Evolutionary conservation across 345 rosid genomes (phyloP).

Genomic region (Eucalyptus regnans): DNA sequence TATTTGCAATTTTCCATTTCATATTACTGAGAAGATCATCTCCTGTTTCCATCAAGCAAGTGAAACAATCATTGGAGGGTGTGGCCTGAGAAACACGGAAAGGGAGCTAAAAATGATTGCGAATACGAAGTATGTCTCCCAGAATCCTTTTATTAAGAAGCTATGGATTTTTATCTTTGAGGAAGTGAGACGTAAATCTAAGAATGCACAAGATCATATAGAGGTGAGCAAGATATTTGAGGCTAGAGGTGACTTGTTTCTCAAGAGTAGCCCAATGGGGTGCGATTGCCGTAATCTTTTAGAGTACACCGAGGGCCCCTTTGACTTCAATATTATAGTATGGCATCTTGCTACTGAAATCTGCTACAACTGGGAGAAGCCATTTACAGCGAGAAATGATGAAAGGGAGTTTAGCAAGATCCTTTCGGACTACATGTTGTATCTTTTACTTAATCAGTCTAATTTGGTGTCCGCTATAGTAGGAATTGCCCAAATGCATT

Average conservation of each 20-base stretch:
- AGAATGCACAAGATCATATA: neutral
- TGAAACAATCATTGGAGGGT: too few species aligned
- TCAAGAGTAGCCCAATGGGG: neutral
- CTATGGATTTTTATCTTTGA: too few species aligned
- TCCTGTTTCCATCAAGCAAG: too few species aligned
- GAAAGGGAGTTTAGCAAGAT: neutral
- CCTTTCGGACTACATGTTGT: neutral
- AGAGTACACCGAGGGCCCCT: neutral
- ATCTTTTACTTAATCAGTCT: neutral
- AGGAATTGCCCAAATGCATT: neutral
- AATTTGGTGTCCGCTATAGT: neutral
- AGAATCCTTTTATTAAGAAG: too few species aligned
- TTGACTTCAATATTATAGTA: neutral
- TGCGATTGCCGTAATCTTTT: neutral
- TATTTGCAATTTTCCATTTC: too few species aligned
- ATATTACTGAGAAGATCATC: too few species aligned
- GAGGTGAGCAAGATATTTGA: neutral
- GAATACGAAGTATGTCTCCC: too few species aligned
- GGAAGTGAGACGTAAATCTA: neutral
- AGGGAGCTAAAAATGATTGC: too few species aligned
- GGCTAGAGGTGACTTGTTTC: neutral
- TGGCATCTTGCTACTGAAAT: neutral
- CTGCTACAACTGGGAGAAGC: neutral
- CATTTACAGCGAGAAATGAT: neutral
- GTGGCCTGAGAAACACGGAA: too few species aligned